phyloP scores from a whole-genome alignment of 78 protist species.

The Creolimax fragrantissima region DNA sequence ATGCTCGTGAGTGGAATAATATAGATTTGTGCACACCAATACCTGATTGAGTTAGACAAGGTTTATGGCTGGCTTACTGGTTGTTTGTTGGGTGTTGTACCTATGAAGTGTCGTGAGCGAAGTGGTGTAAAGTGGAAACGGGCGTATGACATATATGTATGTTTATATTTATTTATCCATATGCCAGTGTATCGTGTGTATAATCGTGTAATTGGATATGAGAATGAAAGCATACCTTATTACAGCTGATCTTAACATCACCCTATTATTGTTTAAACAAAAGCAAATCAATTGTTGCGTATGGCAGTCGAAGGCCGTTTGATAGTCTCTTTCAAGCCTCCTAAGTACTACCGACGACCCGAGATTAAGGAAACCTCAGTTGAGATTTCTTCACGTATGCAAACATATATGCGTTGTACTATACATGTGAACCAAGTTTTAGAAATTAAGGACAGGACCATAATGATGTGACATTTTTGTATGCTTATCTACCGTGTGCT shows the following conservation, averaged over 20 bases:
- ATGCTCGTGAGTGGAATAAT: background rate
- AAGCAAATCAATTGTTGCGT: background rate
- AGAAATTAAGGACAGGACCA: too few relatives aligned
- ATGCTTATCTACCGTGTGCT: too few relatives aligned
- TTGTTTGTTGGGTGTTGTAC: background rate
- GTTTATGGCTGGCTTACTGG: background rate
- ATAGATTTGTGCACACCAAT: background rate
- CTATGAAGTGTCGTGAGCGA: background rate
- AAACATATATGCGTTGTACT: too few relatives aligned
- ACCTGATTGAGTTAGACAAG: background rate
- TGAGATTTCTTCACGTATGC: too few relatives aligned
- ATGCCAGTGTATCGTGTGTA: too few relatives aligned
- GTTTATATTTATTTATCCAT: background rate
- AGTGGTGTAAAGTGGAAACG: background rate
- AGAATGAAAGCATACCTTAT: too few relatives aligned
- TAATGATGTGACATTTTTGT: too few relatives aligned
- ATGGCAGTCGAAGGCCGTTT: constrained; percentile 1
- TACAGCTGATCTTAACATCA: too few relatives aligned
- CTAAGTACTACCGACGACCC: background rate
- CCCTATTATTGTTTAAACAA: too few relatives aligned
- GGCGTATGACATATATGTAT: background rate
- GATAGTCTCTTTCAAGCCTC: constrained; percentile 9
- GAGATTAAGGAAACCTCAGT: too few relatives aligned
- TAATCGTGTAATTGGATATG: too few relatives aligned
- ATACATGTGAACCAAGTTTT: too few relatives aligned